Conservation (phyloP, 345 rosid genomes). For the Limnanthes douglasii region DNA sequence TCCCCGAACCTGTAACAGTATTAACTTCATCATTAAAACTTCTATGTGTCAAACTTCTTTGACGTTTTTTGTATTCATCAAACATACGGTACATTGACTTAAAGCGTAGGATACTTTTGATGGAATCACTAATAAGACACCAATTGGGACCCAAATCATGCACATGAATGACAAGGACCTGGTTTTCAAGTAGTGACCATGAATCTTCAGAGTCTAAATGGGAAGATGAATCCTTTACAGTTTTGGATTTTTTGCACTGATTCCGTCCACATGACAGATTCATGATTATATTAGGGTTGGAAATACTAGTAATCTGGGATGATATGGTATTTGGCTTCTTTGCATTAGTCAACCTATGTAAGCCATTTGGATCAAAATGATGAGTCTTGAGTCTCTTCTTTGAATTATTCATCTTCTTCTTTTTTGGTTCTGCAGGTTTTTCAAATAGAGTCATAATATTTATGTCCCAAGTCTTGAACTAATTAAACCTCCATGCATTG, state of each 20-base stretch:
- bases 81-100: slow-evolving; percentile 91
- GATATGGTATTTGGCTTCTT: slow-evolving; percentile 72
- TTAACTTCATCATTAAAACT: slow-evolving; percentile 85
- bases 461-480: too few species aligned
- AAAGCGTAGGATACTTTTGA: slow-evolving; percentile 71
- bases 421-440: too few species aligned
- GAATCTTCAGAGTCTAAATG: slow-evolving; percentile 66
- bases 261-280: slow-evolving; percentile 57
- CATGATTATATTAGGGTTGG: slow-evolving; percentile 54
- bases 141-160: slow-evolving; percentile 99
- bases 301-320: slow-evolving; percentile 90
- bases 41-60: slow-evolving; percentile 72
- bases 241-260: slow-evolving; percentile 58
- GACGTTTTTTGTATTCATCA: slow-evolving; percentile 91
- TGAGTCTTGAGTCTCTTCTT: slow-evolving; percentile 56
- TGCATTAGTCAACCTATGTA: slow-evolving; percentile 37
- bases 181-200: slow-evolving; percentile 94
- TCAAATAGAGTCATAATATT: too few species aligned
- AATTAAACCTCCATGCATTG: too few species aligned
- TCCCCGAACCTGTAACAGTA: slow-evolving; percentile 94
- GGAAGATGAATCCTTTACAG: slow-evolving; percentile 52
- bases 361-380: slow-evolving; percentile 60
- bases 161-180: slow-evolving; percentile 96
- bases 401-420: slow-evolving; percentile 42
- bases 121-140: slow-evolving; percentile 94